Base-by-base conservation (phyloP, 768 basidiomycete species). In the Mycena maculata region DNA sequence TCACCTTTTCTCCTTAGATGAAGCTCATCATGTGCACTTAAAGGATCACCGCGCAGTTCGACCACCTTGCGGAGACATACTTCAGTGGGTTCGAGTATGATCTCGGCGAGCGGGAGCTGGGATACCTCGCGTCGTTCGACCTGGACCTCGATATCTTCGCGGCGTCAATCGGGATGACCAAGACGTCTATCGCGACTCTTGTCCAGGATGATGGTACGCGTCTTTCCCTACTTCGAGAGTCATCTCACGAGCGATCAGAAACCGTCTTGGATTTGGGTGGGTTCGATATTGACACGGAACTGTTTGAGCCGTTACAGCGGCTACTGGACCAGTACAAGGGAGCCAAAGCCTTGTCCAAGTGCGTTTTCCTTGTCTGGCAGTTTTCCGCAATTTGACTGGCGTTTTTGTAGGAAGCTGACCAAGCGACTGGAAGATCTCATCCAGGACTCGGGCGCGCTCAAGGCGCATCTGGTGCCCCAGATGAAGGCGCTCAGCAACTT, bases 131-230 rank as follows among this genome's bases (percentile, higher is more conserved):
- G 27, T 87, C 91, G 13, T 90, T 97, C 69, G 97, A 99, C 74
- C 87, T 89, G 69, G 98, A 99, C 77, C 84, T 99, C 10, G 97
- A 99, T 76, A 92, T 93, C 78, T 96, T 98, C 77, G 88, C 94
- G 22, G 96, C 95, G 11, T 94, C 96, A 2, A 88, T 98, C 49
- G 94, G 94, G 2, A 86, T 97, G 65, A 90, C 93, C 42, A 94
- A 95, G 83, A 96, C 96, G 6, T 90, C 92, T 4, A 87, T 98
- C 16, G 81, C 87, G n/a, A 80, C 83, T 0, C 83, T 94, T 30
- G 74, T 93, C 33, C 85, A 88, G 65, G 97, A 98, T 71, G 89
- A 92, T 57, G 95, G 94, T 93, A 70, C 23, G 78, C 71, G 28
- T 16, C 49, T 44, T 54, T 38, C 25, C 44, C 38, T 56, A 23